Evolutionary conservation across 208 protist genomes (phyloP).

Genomic region (Trypanosoma brucei): DNA sequence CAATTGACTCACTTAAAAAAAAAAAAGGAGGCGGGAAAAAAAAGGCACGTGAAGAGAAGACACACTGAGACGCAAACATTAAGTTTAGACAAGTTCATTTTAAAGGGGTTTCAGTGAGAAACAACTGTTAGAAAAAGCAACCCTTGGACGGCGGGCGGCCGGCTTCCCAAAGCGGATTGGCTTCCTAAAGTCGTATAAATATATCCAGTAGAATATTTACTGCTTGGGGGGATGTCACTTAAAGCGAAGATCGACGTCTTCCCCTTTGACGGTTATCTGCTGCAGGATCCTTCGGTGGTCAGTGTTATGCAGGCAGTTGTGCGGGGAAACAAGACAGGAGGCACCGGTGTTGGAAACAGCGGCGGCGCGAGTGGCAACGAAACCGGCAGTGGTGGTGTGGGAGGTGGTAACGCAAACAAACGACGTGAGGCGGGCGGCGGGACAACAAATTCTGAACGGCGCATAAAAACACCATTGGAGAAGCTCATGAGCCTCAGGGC

Average conservation of each 20-base stretch:
- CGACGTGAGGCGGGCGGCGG: slow-evolving; percentile 20
- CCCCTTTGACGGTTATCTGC: slow-evolving; percentile 67
- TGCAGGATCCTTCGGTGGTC: slow-evolving; percentile 28
- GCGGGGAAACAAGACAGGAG: slow-evolving; percentile 6
- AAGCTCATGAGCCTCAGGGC: slow-evolving; percentile 80
- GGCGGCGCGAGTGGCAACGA: slow-evolving; percentile 3
- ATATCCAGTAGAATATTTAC: no score
- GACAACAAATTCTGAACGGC: slow-evolving; percentile 13
- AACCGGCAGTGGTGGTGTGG: slow-evolving; percentile 4
- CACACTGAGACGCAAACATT: no score
- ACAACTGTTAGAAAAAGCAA: no score
- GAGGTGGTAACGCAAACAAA: slow-evolving; percentile 5
- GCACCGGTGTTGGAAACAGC: slow-evolving; percentile 1
- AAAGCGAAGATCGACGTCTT: slow-evolving; percentile 82
- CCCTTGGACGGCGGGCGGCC: no score
- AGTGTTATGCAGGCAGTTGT: slow-evolving; percentile 23
- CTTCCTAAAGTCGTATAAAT: no score
- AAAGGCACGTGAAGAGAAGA: background rate
- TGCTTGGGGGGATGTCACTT: slow-evolving; percentile 31
- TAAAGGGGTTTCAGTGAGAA: no score
- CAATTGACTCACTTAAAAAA: slow-evolving; percentile 6
- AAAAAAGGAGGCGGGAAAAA: background rate
- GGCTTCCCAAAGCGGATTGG: no score
- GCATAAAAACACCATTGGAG: slow-evolving; percentile 63
- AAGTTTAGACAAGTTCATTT: no score